Evolutionary conservation across 805 yeast species (phyloP), one percentile per base, ranked within the genome.

Genomic region (Jamesozyma rosinii): DNA sequence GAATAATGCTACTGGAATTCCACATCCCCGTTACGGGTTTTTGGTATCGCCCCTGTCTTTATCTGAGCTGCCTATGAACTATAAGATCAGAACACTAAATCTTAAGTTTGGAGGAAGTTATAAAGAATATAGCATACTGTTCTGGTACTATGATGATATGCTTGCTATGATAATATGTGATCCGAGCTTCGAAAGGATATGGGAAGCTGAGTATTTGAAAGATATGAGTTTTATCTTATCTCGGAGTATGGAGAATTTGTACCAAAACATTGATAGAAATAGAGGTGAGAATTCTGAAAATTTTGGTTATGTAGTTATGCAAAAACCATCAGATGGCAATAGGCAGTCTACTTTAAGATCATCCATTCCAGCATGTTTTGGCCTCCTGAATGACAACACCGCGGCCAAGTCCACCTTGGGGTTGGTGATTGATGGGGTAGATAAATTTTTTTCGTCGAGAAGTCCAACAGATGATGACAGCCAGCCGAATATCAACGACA

Each of bases 141-240:
- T 59, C 38, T 62, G 66, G 66, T 58, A 50, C 35, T 58, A 49
- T 42, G 49, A 58, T 11, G 59, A 57, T 39, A 44, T 53, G 2
- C 42, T 59, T n/a, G 50, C 51, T 0, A 46, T 56, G 0, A 48
- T 61, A n/a, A 50, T 59, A 2, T 51, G 54, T 42, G 52, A 61
- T 24, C 42, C 48, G 1, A 37, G 42, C 6, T 61, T 61, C 38
- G 46, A 45, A 3, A 54, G 48, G 20, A 54, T 62, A 17, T 58
- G 61, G 56, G 61, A 60, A 18, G 41, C 43, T 11, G 51, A 52
- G 5, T 62, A 59, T 40, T 42, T 62, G 41, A 54, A 53, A 22
- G 57, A 58, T 21, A 33, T 59, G 21, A 50, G 55, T 26, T 53
- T 41, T 33, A 50, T 53, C 21, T 41, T 61, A 19, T 43, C 48